Evolutionary conservation across 331 rosid species (phyloP).

Genomic region (Phaseolus coccineus): DNA sequence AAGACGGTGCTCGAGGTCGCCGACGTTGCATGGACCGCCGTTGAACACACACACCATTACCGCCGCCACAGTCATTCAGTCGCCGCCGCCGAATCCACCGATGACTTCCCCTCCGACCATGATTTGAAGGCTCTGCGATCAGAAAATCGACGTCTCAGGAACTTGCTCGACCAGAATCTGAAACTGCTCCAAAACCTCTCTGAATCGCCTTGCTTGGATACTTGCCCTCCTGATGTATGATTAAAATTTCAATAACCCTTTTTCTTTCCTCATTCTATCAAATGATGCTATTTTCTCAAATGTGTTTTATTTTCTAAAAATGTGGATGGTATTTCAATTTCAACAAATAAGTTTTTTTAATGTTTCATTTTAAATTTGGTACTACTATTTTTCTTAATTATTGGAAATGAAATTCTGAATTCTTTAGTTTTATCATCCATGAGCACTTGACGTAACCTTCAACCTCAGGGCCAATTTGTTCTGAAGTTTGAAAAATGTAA

Average conservation of each 20-base stretch:
- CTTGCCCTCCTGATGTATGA: conserved; percentile 78
- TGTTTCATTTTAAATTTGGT: background rate
- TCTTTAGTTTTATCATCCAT: background rate
- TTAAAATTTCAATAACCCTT: background rate
- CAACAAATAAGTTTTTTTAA: background rate
- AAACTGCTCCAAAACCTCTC: conserved; percentile 73
- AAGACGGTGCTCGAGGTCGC: conserved; percentile 96
- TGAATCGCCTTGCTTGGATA: conserved; percentile 67
- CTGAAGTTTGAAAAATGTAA: background rate
- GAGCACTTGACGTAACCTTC: background rate
- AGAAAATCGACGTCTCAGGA: conserved; percentile 80
- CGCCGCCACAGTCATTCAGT: conserved; percentile 36
- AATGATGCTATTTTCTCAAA: background rate
- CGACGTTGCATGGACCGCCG: conserved; percentile 88
- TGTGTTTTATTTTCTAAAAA: background rate
- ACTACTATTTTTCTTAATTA: background rate
- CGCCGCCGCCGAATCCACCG: conserved; percentile 23
- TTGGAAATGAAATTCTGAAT: background rate
- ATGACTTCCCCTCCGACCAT: conserved; percentile 39
- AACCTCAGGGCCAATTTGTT: background rate
- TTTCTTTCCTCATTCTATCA: background rate
- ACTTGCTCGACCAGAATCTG: conserved; percentile 72
- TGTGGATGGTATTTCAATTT: background rate
- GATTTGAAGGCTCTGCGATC: conserved; percentile 68
- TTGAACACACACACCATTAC: conserved; percentile 69